Base-by-base conservation (phyloP, 2,329 filamentous ascomycete species). In the Claviceps spartinae region DNA sequence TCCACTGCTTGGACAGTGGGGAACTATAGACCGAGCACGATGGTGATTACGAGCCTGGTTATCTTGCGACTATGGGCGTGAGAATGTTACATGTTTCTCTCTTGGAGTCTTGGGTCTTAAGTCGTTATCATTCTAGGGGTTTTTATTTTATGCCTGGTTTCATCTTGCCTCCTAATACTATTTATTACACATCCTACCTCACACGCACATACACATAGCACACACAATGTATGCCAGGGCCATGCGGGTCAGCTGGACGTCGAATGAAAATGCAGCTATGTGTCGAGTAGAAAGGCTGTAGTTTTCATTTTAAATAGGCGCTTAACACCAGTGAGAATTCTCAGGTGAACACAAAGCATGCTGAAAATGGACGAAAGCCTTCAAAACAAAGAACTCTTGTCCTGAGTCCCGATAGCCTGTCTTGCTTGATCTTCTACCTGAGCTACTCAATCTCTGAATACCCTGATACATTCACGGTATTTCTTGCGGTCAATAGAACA, bases 21-120 rank as follows among this genome's bases (percentile, higher is more conserved):
- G 54, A 54, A 57, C 52, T 40, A 61, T 60, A 62, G 61, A 60
- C 56, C 55, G 59, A 34, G 55, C 58, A 58, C 34, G 34, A 38
- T 45, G 30, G 57, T 59, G 56, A 57, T 62, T 52, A 57, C 56
- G 36, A 48, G 36, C 41, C 41, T 16, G 42, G 55, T 60, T 59
- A 57, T 58, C 54, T 61, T 60, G 53, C 54, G 51, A 48, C 54
- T 59, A 41, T 57, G 58, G 60, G 61, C 55, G 56, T 54, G 57
- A 57, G 59, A 56, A 58, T 58, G 58, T 62, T 61, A 61, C 66
- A 65, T 66, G 63, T 67, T 68, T 65, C 61, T 63, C 61, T 54
- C 41, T 51, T 51, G 66, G 67, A 69, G 67, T 69, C 65, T 59
- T 67, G 66, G 66, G 59, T 52, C 47, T 66, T 66, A 63, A 64